A percentile compares a stretch with the other conserved stretches of the same genome.
Evolutionary conservation across 1,139 yeast genomes (phyloP).

Genomic region (Eremothecium coryli): DNA sequence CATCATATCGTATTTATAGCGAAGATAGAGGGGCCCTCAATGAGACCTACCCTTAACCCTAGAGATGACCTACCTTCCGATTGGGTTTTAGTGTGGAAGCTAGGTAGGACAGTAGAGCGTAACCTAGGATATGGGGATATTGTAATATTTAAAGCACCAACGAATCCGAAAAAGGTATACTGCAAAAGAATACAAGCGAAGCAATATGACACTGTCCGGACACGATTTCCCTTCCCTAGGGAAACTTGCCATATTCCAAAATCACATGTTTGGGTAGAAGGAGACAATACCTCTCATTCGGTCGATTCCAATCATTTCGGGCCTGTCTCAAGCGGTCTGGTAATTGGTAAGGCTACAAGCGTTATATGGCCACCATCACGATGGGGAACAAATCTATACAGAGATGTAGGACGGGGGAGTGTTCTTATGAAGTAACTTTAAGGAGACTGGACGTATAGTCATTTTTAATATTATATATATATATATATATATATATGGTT

Average conservation of each 20-base stretch:
- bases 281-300: slow-evolving; percentile 77
- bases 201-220: slow-evolving; percentile 57
- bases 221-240: slow-evolving; percentile 61
- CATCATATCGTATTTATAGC: slow-evolving; percentile 70
- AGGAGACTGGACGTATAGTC: not conserved
- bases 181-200: slow-evolving; percentile 72
- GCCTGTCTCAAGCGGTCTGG: slow-evolving; percentile 69
- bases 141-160: slow-evolving; percentile 68
- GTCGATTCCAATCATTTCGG: slow-evolving; percentile 81
- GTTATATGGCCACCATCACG: slow-evolving; percentile 64
- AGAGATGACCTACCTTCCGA: slow-evolving; percentile 33
- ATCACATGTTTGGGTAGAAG: slow-evolving; percentile 89
- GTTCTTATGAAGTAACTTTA: slow-evolving; percentile 5
- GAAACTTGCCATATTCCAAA: slow-evolving; percentile 54
- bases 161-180: slow-evolving; percentile 59
- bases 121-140: slow-evolving; percentile 58
- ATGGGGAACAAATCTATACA: slow-evolving; percentile 32
- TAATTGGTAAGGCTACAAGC: slow-evolving; percentile 59
- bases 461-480: not conserved
- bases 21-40: slow-evolving; percentile 71
- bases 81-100: slow-evolving; percentile 64
- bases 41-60: slow-evolving; percentile 88
- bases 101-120: slow-evolving; percentile 40
- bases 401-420: slow-evolving; percentile 21
- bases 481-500: not conserved